Evolutionary conservation across 2,329 filamentous ascomycete species (phyloP), one percentile per base, ranked within the genome.

Genomic region (Trichoderma sp.): DNA sequence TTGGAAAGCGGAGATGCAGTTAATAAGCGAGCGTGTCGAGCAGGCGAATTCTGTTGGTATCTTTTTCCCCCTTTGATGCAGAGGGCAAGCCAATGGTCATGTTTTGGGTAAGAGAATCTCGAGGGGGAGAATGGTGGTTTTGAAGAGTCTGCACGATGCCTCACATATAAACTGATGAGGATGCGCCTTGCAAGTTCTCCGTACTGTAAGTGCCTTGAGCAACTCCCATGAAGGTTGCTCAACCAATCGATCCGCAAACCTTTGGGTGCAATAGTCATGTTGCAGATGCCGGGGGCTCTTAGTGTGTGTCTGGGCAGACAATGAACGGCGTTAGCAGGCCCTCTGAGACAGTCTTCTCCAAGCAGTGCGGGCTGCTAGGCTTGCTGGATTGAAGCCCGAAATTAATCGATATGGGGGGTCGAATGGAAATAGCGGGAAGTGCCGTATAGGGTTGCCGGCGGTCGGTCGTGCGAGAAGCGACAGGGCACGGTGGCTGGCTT

Each of bases 281-380:
- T 58, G 63, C 63, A 66, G 63, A 58, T 66, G 37, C 53, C 63
- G 49, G 63, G 63, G 55, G 64, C 40, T 37, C 8, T 52, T 59
- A 66, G 62, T 47, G 62, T 16, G 27, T 33, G 53, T 47, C 33
- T 66, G 19, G 19, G 19, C 37, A 43, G 52, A 53, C 62, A 47
- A 53, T 57, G 4, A 49, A 49, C 47, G 27, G 53, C 53, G 40
- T 35, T 57, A 29, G 55, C 24, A 59, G 6, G 11, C 43, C 10
- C 49, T 53, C 62, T n/a, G 35, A 57, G 62, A 57, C 52, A 58
- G 37, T 37, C 63, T 66, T 53, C 27, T 58, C 47, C 56, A n/a
- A 47, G 24, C 62, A 58, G n/a, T 24, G 56, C 37, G 56, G 35
- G 52, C 19, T 31, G 35, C 19, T 43, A 16, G 40, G 40, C 40